Conservation (phyloP, 1,284 basidiomycete species). For the Boletus sp. region DNA sequence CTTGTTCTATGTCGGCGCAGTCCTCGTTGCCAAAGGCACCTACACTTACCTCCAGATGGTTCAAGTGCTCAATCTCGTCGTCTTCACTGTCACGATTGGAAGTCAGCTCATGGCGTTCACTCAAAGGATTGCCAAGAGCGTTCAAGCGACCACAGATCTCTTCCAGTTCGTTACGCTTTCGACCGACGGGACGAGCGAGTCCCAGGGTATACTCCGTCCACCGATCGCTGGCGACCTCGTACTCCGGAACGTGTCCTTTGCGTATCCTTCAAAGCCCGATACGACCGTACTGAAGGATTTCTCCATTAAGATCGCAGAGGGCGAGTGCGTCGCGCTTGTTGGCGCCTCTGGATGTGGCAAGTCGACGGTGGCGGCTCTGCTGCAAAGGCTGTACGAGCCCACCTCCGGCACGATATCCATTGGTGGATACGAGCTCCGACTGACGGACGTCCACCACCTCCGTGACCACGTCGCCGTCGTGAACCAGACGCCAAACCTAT, state of each 20-base stretch:
- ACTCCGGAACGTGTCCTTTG: slow-evolving; percentile 72
- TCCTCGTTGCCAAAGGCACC: slow-evolving; percentile 75
- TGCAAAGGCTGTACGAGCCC: slow-evolving; percentile 87
- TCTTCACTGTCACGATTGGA: slow-evolving; percentile 92
- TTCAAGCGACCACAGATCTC: slow-evolving; percentile 79
- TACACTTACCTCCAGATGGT: slow-evolving; percentile 88
- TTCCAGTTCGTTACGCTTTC: slow-evolving; percentile 62
- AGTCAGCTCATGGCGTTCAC: slow-evolving; percentile 86
- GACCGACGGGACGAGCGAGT: slow-evolving; percentile 58
- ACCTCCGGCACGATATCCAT: slow-evolving; percentile 58
- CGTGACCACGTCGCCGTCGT: slow-evolving; percentile 85
- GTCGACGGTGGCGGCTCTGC: slow-evolving; percentile 77
- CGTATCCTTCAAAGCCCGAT: slow-evolving; percentile 79
- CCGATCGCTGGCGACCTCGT: slow-evolving; percentile 64
- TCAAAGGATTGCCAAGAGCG: slow-evolving; percentile 74
- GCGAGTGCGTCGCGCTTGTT: slow-evolving; percentile 85
- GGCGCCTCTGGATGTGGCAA: slow-evolving; percentile 88
- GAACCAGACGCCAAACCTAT: slow-evolving; percentile 80
- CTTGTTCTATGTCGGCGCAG: slow-evolving; percentile 85
- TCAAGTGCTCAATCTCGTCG: slow-evolving; percentile 84
- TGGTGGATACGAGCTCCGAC: slow-evolving; percentile 47
- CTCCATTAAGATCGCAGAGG: slow-evolving; percentile 59
- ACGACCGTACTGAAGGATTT: slow-evolving; percentile 66
- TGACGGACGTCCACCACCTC: slow-evolving; percentile 67
- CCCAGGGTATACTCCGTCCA: slow-evolving; percentile 62